Evolutionary conservation across 1,139 yeast species (phyloP).

Genomic region (Maudiozyma humilis): DNA sequence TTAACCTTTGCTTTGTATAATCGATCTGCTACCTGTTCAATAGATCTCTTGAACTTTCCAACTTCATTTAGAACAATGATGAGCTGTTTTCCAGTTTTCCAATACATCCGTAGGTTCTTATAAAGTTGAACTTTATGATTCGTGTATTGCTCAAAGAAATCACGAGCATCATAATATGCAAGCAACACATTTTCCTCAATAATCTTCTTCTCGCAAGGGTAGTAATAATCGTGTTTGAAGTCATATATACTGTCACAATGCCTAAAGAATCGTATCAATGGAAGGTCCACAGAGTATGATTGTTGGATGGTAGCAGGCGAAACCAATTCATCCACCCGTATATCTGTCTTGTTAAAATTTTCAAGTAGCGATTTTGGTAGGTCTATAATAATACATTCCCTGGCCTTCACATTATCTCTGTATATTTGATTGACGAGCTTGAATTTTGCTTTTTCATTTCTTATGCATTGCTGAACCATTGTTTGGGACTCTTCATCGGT

Average conservation of each 20-base stretch:
- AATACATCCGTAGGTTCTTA: conserved; percentile 19
- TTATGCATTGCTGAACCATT: conserved; percentile 10
- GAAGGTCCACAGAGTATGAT: conserved; percentile 18
- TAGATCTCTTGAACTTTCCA: conserved; percentile 38
- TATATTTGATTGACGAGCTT: conserved; percentile 44
- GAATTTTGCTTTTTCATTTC: conserved; percentile 28
- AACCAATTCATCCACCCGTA: conserved; percentile 22
- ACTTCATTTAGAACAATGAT: conserved; percentile 46
- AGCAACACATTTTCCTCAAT: conserved; percentile 39
- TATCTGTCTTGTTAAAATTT: conserved; percentile 13
- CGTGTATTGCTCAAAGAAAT: conserved; percentile 36
- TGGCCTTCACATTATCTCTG: conserved; percentile 43
- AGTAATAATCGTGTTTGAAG: conserved; percentile 40
- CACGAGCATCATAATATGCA: conserved; percentile 41
- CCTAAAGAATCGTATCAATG: conserved; percentile 32
- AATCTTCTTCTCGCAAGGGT: conserved; percentile 41
- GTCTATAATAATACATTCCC: conserved; percentile 42
- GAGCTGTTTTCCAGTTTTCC: conserved; percentile 24
- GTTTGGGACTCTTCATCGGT: conserved; percentile 18
- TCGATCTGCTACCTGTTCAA: conserved; percentile 41
- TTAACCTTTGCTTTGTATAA: conserved; percentile 37
- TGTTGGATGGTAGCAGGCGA: conserved; percentile 26
- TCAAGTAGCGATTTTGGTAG: conserved; percentile 27
- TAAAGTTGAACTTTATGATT: conserved; percentile 24
- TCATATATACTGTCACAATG: conserved; percentile 38